These are phyloP conservation scores for Oenanthe javanica DNA, from an alignment of 140 eudicot species.

Conservation along the genomic window DNA sequence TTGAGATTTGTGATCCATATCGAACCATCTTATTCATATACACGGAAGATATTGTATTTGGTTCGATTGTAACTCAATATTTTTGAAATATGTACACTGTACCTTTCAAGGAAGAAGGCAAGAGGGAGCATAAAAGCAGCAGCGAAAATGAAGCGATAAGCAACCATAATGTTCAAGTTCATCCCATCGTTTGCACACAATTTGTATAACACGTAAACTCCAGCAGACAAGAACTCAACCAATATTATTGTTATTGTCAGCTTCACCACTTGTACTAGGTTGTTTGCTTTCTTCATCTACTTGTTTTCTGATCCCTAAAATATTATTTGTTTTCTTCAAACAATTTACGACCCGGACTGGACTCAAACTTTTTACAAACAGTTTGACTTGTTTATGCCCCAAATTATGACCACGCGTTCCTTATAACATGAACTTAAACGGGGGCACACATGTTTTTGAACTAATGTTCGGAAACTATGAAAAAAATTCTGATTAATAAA, in stretches of 20 bases:
- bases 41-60: not conserved
- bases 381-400: not conserved
- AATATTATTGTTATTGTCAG: slow-evolving; percentile 22
- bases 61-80: not conserved
- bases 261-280: slow-evolving; percentile 20
- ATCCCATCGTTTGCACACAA: slow-evolving; percentile 42
- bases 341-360: too few relatives aligned
- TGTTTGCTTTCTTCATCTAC: not conserved
- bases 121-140: slow-evolving; percentile 36
- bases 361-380: too few relatives aligned
- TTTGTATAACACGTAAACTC: slow-evolving; percentile 28
- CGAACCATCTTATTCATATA: not conserved
- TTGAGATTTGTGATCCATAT: too few relatives aligned
- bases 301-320: too few relatives aligned
- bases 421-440: not conserved
- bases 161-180: slow-evolving; percentile 27
- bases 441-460: not conserved
- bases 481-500: not conserved
- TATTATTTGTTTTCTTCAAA: too few relatives aligned
- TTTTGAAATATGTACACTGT: too few relatives aligned
- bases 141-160: slow-evolving; percentile 41
- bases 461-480: not conserved
- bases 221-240: slow-evolving; percentile 17
- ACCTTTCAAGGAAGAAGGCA: slow-evolving; percentile 45
- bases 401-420: not conserved